Base-by-base conservation (phyloP, 345 rosid genomes). In the Durio zibethinus region DNA sequence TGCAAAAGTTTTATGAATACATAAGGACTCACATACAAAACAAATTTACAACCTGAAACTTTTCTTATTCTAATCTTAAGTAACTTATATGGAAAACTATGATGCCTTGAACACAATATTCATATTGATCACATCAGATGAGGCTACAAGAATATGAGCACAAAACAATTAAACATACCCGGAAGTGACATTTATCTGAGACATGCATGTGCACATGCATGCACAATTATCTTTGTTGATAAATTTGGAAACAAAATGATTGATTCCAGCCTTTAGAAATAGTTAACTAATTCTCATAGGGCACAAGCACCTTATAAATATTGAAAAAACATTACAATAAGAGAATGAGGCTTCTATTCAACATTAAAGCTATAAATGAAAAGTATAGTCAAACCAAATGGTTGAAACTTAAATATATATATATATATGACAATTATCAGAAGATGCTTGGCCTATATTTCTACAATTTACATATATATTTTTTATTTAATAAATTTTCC, bases 1-100 rank as follows among this genome's bases (percentile, higher is more conserved):
- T 95, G 97, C 87, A 88, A 81, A 33, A 21, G 57, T 69, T 71
- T 53, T 33, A 77, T 40, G 63, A 16, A 77, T n/a, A 43, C 25
- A 73, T 75, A 73, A 79, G 83, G 74, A 53, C 48, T 75, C 40
- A 11, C 73, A 68, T 27, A 45, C 14, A 45, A 68, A 45, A 25
- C 38, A 25, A 11, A 43, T 15, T 45, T 57, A 59, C 40, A 76
- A 16, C 67, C 36, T 36, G 38, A 80, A 74, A 29, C 52, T 35
- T 76, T 68, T 42, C 53, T 23, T 48, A 21, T 27, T 47, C 43
- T 43, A 68, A 42, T 68, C 35, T 68, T 48, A 25, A 36, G 47
- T 40, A 21, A 40, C 33, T 23, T 67, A 5, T 23, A 21, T 65
- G 50, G 71, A 38, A n/a, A 69, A 25, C 21, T 18, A 12, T 31